Conservation (phyloP, 306 rosid genomes). For the Medicago ruthenica region DNA sequence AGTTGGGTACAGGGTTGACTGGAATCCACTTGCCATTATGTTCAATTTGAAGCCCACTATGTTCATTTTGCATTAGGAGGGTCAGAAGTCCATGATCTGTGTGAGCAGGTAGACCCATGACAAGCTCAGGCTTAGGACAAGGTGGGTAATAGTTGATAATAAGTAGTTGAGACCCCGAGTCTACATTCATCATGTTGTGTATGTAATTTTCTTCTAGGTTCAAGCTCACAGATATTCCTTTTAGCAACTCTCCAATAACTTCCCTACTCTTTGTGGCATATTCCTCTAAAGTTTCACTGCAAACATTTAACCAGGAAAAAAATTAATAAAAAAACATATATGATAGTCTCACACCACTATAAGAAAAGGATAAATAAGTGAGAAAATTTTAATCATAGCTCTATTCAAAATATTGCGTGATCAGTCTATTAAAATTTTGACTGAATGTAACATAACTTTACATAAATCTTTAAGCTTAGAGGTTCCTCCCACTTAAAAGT, state of each 20-base stretch:
- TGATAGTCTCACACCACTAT: too few relatives aligned
- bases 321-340: neutral
- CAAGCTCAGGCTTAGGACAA: conserved; percentile 65
- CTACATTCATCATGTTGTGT: conserved; percentile 37
- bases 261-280: conserved; percentile 42
- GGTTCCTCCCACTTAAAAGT: too few relatives aligned
- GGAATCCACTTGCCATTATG: conserved; percentile 54
- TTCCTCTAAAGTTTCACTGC: conserved; percentile 52
- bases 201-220: conserved; percentile 50
- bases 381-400: too few relatives aligned
- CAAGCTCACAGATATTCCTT: conserved; percentile 59
- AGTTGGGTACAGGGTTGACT: conserved; percentile 57
- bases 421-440: too few relatives aligned
- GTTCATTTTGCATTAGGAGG: conserved; percentile 51
- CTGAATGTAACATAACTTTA: too few relatives aligned
- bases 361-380: too few relatives aligned
- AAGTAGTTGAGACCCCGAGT: conserved; percentile 43
- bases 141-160: conserved; percentile 62
- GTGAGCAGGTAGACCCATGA: conserved; percentile 63
- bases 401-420: too few relatives aligned
- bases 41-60: conserved; percentile 61
- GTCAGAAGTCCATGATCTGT: conserved; percentile 67
- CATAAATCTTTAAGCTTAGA: too few relatives aligned
- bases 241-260: conserved; percentile 50
- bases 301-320: neutral